Conservation (phyloP, 345 rosid genomes). For the Cardiospermum halicacabum region DNA sequence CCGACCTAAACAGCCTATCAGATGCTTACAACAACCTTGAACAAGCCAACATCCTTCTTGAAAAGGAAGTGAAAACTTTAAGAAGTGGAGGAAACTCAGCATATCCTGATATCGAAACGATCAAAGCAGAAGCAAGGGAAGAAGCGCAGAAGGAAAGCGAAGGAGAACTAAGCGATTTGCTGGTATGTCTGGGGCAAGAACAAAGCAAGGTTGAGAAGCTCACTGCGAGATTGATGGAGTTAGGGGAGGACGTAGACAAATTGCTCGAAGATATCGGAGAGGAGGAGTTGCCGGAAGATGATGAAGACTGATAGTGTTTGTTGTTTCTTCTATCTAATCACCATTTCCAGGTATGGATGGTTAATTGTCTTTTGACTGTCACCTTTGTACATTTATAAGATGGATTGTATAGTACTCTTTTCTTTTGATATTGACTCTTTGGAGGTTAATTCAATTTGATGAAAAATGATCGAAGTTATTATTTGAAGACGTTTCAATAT, state of each 20-base stretch:
- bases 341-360: no score
- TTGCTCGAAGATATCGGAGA: constrained; percentile 90
- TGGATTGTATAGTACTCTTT: constrained; percentile 23
- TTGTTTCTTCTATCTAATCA: no score
- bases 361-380: background rate
- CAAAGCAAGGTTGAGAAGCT: constrained; percentile 93
- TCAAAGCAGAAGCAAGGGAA: constrained; percentile 81
- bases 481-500: no score
- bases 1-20: constrained; percentile 79
- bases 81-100: constrained; percentile 49
- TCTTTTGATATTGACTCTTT: background rate
- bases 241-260: constrained; percentile 84
- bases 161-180: constrained; percentile 84
- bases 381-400: constrained; percentile 19
- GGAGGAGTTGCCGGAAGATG: constrained; percentile 75
- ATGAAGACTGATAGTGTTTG: constrained; percentile 39
- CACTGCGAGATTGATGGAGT: constrained; percentile 58
- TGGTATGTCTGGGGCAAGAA: constrained; percentile 97
- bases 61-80: constrained; percentile 67
- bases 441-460: no score
- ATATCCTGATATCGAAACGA: constrained; percentile 49
- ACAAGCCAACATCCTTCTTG: constrained; percentile 70
- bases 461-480: constrained; percentile 22
- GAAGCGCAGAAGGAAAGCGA: constrained; percentile 97
- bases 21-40: constrained; percentile 92